Base-by-base conservation (phyloP, 768 basidiomycete species). In the Tubosaeta sp. region DNA sequence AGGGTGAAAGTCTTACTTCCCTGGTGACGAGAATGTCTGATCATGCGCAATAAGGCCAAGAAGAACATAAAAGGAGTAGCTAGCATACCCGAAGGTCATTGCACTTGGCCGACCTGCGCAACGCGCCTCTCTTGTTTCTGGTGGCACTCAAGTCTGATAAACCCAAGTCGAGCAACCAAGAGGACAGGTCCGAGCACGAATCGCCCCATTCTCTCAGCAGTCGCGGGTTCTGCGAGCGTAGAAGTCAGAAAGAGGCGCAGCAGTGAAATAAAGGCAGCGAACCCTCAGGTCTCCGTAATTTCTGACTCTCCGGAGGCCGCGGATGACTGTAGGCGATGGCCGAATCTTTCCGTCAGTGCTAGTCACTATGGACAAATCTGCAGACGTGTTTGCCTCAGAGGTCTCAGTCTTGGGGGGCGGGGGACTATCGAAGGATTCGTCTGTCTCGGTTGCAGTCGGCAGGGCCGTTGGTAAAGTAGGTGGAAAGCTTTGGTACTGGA, bases 11-110 rank as follows among this genome's bases (percentile, higher is more conserved):
- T 14, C 12, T 22, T 16, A 19, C 6, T 36, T 25, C 11, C 45
- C 48, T 16, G n/a, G 3, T 5, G 44, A 42, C 24, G 45, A 42
- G 18, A 53, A 59, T 3, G 49, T 40, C 51, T 56, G 32, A 18
- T 14, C 22, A 30, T 12, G 8, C 24, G 32, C 24, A 38, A 40
- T 46, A 19, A 45, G 31, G 10, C 44, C 25, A 48, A 27, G 35
- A 14, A 19, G 31, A 32, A 32, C 31, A 39, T 13, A 19, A 10
- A 39, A 12, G 4, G 14, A 13, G 24, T 16, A 44, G 31, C 36
- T 36, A 43, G 24, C 51, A 22, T 50, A 51, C 58, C 54, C 54
- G 46, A 25, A 59, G 46, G 22, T 59, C 51, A 30, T 48, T 44
- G 53, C 46, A 50, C n/a, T 48, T 52, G 11, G 46, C 34, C 10